phyloP scores from a whole-genome alignment of 2,329 filamentous ascomycete species.

The Annulohypoxylon truncatum region DNA sequence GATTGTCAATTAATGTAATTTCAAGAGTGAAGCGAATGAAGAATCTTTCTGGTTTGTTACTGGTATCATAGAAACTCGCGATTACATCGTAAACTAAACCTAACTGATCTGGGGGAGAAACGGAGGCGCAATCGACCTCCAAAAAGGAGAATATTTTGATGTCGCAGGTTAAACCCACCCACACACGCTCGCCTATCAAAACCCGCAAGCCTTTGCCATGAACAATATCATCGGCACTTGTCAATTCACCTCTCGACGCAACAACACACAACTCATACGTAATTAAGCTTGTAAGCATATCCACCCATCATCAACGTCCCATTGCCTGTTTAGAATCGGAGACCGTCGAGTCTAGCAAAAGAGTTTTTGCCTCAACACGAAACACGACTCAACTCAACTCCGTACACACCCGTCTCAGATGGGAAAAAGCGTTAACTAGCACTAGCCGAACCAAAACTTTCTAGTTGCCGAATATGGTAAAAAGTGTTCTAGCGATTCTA shows the following conservation, averaged over 20 bases:
- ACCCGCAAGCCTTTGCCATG: slow-evolving; percentile 23
- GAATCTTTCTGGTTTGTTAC: slow-evolving; percentile 37
- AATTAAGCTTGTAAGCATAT: slow-evolving; percentile 53
- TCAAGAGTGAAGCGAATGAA: slow-evolving; percentile 8
- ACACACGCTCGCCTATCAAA: slow-evolving; percentile 29
- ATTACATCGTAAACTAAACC: slow-evolving; percentile 53
- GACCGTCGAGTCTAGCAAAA: slow-evolving; percentile 31
- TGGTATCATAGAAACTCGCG: slow-evolving; percentile 63
- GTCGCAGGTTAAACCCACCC: slow-evolving; percentile 37
- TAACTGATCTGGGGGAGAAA: slow-evolving; percentile 50
- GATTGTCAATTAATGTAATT: neutral
- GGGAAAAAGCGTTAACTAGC: slow-evolving; percentile 42
- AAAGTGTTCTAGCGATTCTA: slow-evolving; percentile 75
- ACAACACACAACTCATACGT: slow-evolving; percentile 14
- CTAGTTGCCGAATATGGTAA: slow-evolving; percentile 41
- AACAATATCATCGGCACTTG: slow-evolving; percentile 14
- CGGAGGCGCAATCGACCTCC: slow-evolving; percentile 50
- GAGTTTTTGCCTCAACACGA: slow-evolving; percentile 17
- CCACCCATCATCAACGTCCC: slow-evolving; percentile 38
- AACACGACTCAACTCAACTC: no score
- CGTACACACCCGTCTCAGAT: slow-evolving; percentile 44
- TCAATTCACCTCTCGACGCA: slow-evolving; percentile 32
- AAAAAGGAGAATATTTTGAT: slow-evolving; percentile 49
- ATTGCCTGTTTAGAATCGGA: slow-evolving; percentile 40
- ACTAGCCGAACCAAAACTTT: slow-evolving; percentile 38